Base-by-base conservation (phyloP, 805 yeast genomes). In the Pichia nakasei region DNA sequence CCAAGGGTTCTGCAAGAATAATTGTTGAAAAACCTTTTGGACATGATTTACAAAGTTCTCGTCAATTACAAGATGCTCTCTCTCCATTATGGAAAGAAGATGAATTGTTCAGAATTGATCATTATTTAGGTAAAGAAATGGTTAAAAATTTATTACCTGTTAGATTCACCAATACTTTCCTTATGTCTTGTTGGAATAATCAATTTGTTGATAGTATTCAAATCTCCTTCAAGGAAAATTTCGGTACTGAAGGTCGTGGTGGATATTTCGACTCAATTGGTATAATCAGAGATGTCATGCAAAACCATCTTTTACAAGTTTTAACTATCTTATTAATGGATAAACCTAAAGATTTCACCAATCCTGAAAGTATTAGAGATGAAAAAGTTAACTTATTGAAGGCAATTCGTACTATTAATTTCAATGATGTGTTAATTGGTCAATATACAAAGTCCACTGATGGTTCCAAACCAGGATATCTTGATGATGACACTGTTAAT, bases 231-330 rank as follows among this genome's bases (percentile, higher is more conserved):
- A 93, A 93, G 70, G 98, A 93, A 69, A 86, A 93, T n/a, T 93
- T 93, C 56, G 98, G 98, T 44, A 93, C 98, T 35, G 96, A 93
- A 68, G 98, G 98, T 45, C 80, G 98, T 62, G 98, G 98, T 54
- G 98, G 98, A 33, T 93, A 93, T 70, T 93, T 93, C 59, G 97
- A 93, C 66, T 72, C 74, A 44, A 87, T 89, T 58, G 98, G 98
- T 47, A 93, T 93, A 60, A 85, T 93, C 54, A 80, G 98, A 65
- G 98, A 93, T 61, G 97, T 93, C 39, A 91, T 93, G 87, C 98
- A 93, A 71, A 93, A 93, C 73, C 98, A 93, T 68, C 67, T 93
- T 56, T 72, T 91, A 59, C 98, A 93, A 70, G 94, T 91, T 20
- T 69, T 93, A 60, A 89, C 97, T 6, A 65, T 93, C 44, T 69